These are phyloP conservation scores for Neurospora sp. DNA, from an alignment of 495 filamentous ascomycete genomes.

Conservation along the genomic window DNA sequence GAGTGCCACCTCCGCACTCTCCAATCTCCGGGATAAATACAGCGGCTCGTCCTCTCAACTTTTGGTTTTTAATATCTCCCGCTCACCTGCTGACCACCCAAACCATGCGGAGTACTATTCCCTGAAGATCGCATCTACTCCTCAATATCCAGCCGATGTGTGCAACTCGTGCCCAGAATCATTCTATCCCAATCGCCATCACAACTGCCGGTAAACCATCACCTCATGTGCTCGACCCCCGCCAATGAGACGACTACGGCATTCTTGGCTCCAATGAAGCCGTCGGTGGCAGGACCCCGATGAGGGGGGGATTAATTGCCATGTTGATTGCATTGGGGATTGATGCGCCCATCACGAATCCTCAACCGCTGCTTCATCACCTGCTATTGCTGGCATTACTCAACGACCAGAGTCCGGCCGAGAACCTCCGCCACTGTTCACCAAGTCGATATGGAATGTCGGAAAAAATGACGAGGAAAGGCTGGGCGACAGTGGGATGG, in stretches of 20 bases:
- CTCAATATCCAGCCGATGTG: background rate
- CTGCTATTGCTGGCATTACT: background rate
- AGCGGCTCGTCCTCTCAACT: slow-evolving; percentile 1
- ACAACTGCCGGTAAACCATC: slow-evolving; percentile 14
- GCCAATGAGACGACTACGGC: slow-evolving; percentile 7
- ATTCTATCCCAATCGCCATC: background rate
- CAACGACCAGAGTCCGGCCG: background rate
- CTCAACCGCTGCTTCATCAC: background rate
- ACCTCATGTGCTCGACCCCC: background rate
- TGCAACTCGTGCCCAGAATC: background rate
- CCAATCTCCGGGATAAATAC: slow-evolving; percentile 19
- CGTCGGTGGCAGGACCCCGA: background rate
- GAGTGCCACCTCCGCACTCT: slow-evolving; percentile 9
- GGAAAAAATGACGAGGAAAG: background rate
- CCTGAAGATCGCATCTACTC: background rate
- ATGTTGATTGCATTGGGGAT: slow-evolving; percentile 3
- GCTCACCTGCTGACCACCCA: background rate
- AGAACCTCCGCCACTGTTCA: background rate
- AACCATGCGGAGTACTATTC: background rate
- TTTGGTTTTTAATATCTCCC: background rate
- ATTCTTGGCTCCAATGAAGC: background rate
- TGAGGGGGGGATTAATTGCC: slow-evolving; percentile 15
- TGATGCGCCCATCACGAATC: background rate
- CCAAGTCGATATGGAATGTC: background rate
- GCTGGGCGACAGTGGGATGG: background rate